Evolutionary conservation across 805 yeast genomes (phyloP).

Genomic region (Candida hispaniensis): DNA sequence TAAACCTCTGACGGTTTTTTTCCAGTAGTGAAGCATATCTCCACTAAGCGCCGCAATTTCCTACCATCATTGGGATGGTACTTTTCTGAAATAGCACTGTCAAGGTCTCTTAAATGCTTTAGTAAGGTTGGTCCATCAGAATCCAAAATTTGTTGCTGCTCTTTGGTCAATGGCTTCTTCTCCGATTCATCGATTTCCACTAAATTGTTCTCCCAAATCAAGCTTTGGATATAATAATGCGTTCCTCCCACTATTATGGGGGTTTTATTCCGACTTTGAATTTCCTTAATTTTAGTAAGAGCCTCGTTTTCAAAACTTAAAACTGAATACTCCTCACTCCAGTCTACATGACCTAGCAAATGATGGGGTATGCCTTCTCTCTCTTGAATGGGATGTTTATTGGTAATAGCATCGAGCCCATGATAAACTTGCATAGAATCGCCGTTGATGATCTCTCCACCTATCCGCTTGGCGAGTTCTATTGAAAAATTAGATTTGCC

Average conservation of each 20-base stretch:
- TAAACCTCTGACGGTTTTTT: constrained; percentile 62
- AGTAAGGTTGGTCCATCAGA: constrained; percentile 36
- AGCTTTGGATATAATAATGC: constrained; percentile 77
- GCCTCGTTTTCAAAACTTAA: constrained; percentile 75
- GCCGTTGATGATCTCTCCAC: constrained; percentile 89
- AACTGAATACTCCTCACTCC: constrained; percentile 74
- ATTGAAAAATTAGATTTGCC: constrained; percentile 84
- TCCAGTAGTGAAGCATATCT: constrained; percentile 61
- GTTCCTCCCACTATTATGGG: constrained; percentile 96
- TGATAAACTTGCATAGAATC: constrained; percentile 95
- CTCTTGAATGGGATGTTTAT: constrained; percentile 80
- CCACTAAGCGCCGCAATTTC: constrained; percentile 68
- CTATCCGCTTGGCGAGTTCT: constrained; percentile 61
- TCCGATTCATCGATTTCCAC: constrained; percentile 10
- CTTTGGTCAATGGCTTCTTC: constrained; percentile 22
- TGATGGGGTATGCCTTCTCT: constrained; percentile 72
- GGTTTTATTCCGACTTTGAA: constrained; percentile 54
- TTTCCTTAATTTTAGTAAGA: constrained; percentile 43
- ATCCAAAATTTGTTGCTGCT: constrained; percentile 39
- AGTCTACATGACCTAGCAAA: constrained; percentile 69
- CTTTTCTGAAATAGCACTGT: constrained; percentile 63
- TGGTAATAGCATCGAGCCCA: constrained; percentile 66
- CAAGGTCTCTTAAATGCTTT: constrained; percentile 38
- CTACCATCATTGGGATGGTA: constrained; percentile 89
- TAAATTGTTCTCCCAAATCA: constrained; percentile 57